Percentiles rank a stretch among this genome's conserved stretches.
Evolutionary conservation across 495 filamentous ascomycete species (phyloP).

Genomic region (Aspergillus hancockii): DNA sequence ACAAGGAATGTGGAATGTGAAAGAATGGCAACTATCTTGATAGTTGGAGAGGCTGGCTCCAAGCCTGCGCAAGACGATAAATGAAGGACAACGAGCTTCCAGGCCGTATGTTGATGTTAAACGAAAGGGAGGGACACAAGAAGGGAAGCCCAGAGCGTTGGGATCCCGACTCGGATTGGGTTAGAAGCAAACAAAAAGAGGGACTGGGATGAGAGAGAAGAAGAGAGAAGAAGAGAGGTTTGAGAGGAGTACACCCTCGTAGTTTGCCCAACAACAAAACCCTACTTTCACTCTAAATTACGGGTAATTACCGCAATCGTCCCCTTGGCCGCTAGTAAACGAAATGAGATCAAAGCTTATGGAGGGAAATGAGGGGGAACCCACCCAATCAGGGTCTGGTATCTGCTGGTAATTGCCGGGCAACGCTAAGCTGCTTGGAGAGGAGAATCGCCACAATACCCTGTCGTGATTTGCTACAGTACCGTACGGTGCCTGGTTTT

Average conservation of each 20-base stretch:
- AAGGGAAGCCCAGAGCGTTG: background rate
- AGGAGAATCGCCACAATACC: background rate
- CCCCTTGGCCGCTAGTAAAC: conserved; percentile 9
- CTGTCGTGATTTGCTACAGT: background rate
- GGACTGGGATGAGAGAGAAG: conserved; percentile 2
- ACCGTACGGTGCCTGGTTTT: conserved; percentile 27
- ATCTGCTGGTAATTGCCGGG: conserved; percentile 5
- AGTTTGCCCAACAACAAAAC: background rate
- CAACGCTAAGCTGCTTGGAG: conserved; percentile 6
- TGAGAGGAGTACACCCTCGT: background rate
- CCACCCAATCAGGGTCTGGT: conserved; percentile 20
- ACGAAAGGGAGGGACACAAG: conserved; percentile 12
- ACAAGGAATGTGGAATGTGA: conserved; percentile 21
- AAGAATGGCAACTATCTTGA: conserved; percentile 20
- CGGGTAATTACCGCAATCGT: conserved; percentile 19
- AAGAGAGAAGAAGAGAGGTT: background rate
- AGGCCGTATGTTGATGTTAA: conserved; percentile 21
- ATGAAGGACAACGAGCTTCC: conserved; percentile 44
- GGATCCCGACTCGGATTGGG: background rate
- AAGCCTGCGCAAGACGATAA: conserved; percentile 20
- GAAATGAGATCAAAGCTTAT: conserved; percentile 24
- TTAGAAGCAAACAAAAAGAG: background rate
- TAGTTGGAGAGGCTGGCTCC: conserved; percentile 16
- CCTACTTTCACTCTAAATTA: background rate
- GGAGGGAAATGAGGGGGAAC: conserved; percentile 9